These are phyloP conservation scores for Backusella circina DNA, from an alignment of 192 early-diverging fungal genomes.

Conservation along the genomic window DNA sequence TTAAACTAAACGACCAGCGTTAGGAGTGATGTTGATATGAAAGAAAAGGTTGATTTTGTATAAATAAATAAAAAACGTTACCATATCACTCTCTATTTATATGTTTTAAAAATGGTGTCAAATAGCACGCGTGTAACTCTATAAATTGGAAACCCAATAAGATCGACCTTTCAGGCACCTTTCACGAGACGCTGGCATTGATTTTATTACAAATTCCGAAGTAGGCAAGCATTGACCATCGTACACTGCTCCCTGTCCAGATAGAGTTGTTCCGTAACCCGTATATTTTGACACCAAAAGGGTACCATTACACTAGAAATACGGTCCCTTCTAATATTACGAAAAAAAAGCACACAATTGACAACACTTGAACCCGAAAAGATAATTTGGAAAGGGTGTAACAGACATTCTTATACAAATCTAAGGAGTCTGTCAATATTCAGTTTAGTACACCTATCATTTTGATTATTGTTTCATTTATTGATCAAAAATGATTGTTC, in stretches of 20 bases:
- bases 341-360: not conserved
- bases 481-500: not conserved
- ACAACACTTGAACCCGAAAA: not conserved
- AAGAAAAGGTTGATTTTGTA: not conserved
- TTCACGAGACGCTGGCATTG: not conserved
- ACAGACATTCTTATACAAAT: not conserved
- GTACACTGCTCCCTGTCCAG: not conserved
- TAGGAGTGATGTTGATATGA: not conserved
- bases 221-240: not conserved
- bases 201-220: not conserved
- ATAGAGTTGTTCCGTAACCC: not conserved
- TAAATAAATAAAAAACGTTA: too few relatives aligned
- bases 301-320: not conserved
- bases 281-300: not conserved
- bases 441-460: not conserved
- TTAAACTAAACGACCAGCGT: not conserved
- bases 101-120: not conserved
- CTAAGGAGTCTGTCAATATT: not conserved
- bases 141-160: not conserved
- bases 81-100: not conserved
- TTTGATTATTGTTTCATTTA: not conserved
- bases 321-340: not conserved
- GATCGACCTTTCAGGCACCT: not conserved
- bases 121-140: not conserved
- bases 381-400: not conserved